Evolutionary conservation across 805 yeast species (phyloP).

Genomic region (Candida glaebosa): DNA sequence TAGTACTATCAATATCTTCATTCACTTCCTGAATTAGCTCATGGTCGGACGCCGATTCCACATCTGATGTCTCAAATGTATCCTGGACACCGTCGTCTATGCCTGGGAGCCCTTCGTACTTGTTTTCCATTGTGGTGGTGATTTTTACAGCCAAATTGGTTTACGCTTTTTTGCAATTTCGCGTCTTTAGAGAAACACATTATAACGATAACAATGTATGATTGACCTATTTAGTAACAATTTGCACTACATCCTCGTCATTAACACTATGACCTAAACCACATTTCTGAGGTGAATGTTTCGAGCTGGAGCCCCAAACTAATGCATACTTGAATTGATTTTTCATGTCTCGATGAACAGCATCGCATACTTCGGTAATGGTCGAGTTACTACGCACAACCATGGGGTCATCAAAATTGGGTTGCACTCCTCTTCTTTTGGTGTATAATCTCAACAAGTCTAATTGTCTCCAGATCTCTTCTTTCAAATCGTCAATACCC

Average conservation of each 20-base stretch:
- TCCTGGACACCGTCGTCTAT: constrained; percentile 3
- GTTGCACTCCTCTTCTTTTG: constrained; percentile 77
- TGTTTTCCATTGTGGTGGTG: constrained; percentile 10
- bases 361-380: constrained; percentile 83
- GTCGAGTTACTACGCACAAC: constrained; percentile 80
- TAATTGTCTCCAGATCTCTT: constrained; percentile 89
- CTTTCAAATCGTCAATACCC: constrained; percentile 83
- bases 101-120: constrained; percentile 8
- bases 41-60: constrained; percentile 14
- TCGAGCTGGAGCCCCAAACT: constrained; percentile 95
- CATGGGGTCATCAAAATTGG: constrained; percentile 85
- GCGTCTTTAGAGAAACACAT: too few relatives aligned
- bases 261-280: constrained; percentile 79
- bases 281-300: constrained; percentile 95
- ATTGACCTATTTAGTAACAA: constrained; percentile 66
- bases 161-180: too few relatives aligned
- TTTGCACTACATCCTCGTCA: constrained; percentile 92
- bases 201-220: too few relatives aligned
- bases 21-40: constrained; percentile 12
- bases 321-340: constrained; percentile 89
- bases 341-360: constrained; percentile 89
- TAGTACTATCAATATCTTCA: constrained; percentile 20
- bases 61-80: constrained; percentile 5
- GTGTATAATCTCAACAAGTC: constrained; percentile 80
- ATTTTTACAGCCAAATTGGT: too few relatives aligned